Percentiles rank a stretch among this genome's conserved stretches.
Conservation (phyloP, 1,139 yeast genomes). For the Taiozyma onychis region DNA sequence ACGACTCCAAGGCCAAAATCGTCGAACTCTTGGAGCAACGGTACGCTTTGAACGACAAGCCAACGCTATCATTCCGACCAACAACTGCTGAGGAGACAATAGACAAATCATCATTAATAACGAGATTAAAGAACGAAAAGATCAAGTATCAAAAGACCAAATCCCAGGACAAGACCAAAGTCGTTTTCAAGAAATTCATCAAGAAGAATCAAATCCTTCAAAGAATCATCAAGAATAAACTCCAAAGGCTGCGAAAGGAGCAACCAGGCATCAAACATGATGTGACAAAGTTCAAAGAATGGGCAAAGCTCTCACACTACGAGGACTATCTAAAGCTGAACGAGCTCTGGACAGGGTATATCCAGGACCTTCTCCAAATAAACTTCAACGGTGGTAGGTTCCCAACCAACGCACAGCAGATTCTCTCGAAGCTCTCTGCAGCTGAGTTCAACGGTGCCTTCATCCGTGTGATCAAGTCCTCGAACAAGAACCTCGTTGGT, state of each 20-base stretch:
- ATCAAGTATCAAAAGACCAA: constrained; percentile 4
- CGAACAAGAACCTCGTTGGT: constrained; percentile 58
- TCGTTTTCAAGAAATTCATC: constrained; percentile 42
- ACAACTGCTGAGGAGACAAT: constrained; percentile 28
- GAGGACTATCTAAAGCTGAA: constrained; percentile 50
- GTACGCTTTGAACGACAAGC: constrained; percentile 47
- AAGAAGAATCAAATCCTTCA: constrained; percentile 31
- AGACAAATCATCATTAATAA: constrained; percentile 4
- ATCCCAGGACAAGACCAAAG: constrained; percentile 28
- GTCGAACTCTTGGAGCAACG: constrained; percentile 47
- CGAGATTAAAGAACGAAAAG: constrained; percentile 8
- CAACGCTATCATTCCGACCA: constrained; percentile 43
- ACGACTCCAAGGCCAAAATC: constrained; percentile 35
- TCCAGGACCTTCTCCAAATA: constrained; percentile 41
- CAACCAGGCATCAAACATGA: constrained; percentile 17
- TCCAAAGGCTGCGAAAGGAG: constrained; percentile 16
- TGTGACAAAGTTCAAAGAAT: constrained; percentile 29
- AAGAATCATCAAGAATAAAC: constrained; percentile 29
- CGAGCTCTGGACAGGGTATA: constrained; percentile 58
- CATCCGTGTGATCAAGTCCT: constrained; percentile 52
- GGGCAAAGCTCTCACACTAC: constrained; percentile 42
- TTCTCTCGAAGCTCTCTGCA: constrained; percentile 56
- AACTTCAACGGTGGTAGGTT: constrained; percentile 1
- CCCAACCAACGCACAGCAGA: constrained; percentile 23
- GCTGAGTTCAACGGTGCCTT: constrained; percentile 85